Evolutionary conservation across 768 basidiomycete species (phyloP).

Genomic region (Multifurca ochricompacta): DNA sequence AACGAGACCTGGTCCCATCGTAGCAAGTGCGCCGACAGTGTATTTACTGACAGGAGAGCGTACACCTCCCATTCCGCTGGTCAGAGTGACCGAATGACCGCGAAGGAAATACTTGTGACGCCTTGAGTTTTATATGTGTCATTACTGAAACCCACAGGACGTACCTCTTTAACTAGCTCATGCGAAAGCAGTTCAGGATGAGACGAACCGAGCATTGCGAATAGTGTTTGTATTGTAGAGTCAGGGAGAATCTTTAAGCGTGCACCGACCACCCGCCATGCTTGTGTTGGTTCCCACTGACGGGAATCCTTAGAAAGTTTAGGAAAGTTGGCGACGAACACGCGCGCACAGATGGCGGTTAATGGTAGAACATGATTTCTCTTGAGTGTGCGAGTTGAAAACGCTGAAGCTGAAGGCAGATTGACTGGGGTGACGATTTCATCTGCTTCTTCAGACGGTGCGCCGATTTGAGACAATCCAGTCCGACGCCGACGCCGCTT

Average conservation of each 20-base stretch:
- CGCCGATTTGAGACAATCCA: slow-evolving; percentile 30
- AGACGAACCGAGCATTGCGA: slow-evolving; percentile 40
- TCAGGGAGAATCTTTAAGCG: slow-evolving; percentile 48
- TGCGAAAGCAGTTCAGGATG: slow-evolving; percentile 47
- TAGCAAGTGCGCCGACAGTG: slow-evolving; percentile 41
- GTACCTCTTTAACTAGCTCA: slow-evolving; percentile 48
- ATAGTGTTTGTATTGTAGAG: slow-evolving; percentile 40
- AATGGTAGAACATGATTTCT: slow-evolving; percentile 35
- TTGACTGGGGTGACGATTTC: slow-evolving; percentile 29
- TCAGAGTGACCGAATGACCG: slow-evolving; percentile 42
- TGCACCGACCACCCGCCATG: slow-evolving; percentile 24
- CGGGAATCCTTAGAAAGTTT: slow-evolving; percentile 32
- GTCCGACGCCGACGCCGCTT: slow-evolving; percentile 24
- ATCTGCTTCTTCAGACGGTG: slow-evolving; percentile 41
- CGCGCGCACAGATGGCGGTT: slow-evolving; percentile 41
- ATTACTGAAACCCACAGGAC: slow-evolving; percentile 13
- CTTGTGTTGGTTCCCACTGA: slow-evolving; percentile 30
- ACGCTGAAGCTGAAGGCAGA: slow-evolving; percentile 43
- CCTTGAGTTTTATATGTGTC: background rate
- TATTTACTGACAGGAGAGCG: slow-evolving; percentile 33
- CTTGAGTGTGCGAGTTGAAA: slow-evolving; percentile 35
- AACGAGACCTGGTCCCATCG: slow-evolving; percentile 16
- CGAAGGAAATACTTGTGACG: slow-evolving; percentile 47
- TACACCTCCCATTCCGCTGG: slow-evolving; percentile 39
- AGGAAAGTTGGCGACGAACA: slow-evolving; percentile 41